These are phyloP conservation scores for Fusarium poae DNA, from an alignment of 2,329 filamentous ascomycete genomes.

Conservation along the genomic window DNA sequence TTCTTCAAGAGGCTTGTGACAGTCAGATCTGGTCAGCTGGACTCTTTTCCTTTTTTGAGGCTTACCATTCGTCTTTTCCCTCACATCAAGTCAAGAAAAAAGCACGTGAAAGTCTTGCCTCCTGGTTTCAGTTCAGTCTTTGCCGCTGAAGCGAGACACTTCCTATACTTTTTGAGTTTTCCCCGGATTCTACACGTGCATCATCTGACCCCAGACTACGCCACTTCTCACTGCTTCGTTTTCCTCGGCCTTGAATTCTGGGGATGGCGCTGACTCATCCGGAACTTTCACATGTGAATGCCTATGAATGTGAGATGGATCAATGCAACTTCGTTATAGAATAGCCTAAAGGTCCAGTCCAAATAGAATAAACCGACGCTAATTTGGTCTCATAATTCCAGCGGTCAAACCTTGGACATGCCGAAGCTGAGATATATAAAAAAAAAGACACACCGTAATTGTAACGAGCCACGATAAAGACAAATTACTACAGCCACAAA, in stretches of 20 bases:
- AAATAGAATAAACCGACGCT: not conserved
- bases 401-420: not conserved
- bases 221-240: conserved; percentile 19
- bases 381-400: not conserved
- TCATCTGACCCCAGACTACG: conserved; percentile 42
- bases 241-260: conserved; percentile 11
- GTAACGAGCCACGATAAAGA: not conserved
- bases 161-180: conserved; percentile 36
- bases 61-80: conserved; percentile 17
- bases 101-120: conserved; percentile 40
- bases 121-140: conserved; percentile 10
- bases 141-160: conserved; percentile 16
- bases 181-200: conserved; percentile 42
- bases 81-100: conserved; percentile 9
- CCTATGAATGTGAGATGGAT: not conserved
- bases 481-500: not conserved
- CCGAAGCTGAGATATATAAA: not conserved
- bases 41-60: conserved; percentile 8
- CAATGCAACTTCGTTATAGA: not conserved
- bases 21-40: conserved; percentile 37
- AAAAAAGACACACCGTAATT: too few species aligned
- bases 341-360: not conserved
- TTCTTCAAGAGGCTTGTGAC: conserved; percentile 36
- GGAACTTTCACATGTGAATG: conserved; percentile 32
- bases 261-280: conserved; percentile 27